Evolutionary conservation across 2,329 filamentous ascomycete genomes (phyloP).

Genomic region (Biscogniauxia marginata): DNA sequence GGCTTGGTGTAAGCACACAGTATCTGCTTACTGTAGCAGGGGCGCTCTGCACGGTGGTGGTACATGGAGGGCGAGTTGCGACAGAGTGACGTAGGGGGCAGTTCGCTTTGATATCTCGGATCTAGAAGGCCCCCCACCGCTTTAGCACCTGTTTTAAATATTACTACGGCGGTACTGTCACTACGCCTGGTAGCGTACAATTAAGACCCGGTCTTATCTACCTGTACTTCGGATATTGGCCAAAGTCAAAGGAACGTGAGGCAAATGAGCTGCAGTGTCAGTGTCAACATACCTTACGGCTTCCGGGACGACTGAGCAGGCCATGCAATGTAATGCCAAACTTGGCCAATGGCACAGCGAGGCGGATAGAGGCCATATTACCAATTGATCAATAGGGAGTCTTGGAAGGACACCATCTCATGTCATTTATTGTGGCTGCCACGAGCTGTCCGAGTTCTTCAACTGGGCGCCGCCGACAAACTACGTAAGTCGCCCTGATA

Average conservation of each 20-base stretch:
- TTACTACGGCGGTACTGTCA: background rate
- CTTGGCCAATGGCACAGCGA: background rate
- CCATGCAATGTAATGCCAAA: background rate
- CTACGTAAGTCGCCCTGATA: no score
- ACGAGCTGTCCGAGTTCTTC: background rate
- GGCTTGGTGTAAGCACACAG: background rate
- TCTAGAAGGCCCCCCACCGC: background rate
- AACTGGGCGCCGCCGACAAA: background rate
- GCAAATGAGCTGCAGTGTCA: no score
- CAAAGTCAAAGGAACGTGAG: no score
- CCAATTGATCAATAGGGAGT: conserved; percentile 6
- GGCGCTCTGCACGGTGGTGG: background rate
- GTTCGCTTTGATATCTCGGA: background rate
- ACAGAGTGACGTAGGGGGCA: background rate
- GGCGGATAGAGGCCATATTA: background rate
- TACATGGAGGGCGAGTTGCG: background rate
- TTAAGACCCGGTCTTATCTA: background rate
- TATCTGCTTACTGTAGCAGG: background rate
- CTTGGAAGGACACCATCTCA: conserved; percentile 10
- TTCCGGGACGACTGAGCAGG: background rate
- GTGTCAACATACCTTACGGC: background rate
- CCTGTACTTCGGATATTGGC: background rate
- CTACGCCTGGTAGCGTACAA: background rate
- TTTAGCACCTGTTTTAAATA: background rate
- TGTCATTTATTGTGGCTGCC: conserved; percentile 4